phyloP scores from a whole-genome alignment of 1,284 basidiomycete species.

The Entoloma clypeatum region DNA sequence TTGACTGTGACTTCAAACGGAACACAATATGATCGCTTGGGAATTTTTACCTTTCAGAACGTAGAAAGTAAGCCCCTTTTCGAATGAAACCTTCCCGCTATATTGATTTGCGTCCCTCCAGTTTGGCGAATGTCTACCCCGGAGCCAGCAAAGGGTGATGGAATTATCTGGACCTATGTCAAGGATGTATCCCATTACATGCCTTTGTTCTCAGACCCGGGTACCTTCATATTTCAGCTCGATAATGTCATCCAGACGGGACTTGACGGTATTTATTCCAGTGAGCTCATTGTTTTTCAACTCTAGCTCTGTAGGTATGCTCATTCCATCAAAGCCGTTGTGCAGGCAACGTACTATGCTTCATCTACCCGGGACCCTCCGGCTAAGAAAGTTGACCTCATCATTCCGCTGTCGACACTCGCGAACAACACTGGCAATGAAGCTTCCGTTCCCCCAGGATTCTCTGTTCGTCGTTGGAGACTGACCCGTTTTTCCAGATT shows the following conservation, averaged over 20 bases:
- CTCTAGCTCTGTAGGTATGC: background rate
- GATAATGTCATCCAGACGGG: conserved; percentile 61
- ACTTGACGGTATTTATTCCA: conserved; percentile 65
- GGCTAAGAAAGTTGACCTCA: conserved; percentile 56
- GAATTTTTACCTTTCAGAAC: conserved; percentile 69
- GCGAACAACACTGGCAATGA: conserved; percentile 60
- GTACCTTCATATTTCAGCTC: conserved; percentile 67
- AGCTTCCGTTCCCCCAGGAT: conserved; percentile 68
- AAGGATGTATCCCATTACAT: conserved; percentile 75
- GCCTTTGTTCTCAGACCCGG: conserved; percentile 62
- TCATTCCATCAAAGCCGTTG: conserved; percentile 42
- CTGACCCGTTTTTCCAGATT: background rate
- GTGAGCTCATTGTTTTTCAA: conserved; percentile 32
- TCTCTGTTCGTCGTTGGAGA: conserved; percentile 48
- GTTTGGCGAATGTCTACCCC: conserved; percentile 81
- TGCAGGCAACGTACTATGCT: conserved; percentile 68
- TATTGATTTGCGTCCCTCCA: conserved; percentile 19
- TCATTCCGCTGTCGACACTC: conserved; percentile 66
- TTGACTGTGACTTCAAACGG: conserved; percentile 77
- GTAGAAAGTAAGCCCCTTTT: conserved; percentile 55
- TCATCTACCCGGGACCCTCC: conserved; percentile 54
- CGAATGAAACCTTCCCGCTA: background rate
- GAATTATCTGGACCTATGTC: conserved; percentile 75
- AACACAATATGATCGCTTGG: conserved; percentile 73
- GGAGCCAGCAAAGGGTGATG: conserved; percentile 62